A percentile compares a stretch with the other conserved stretches of the same genome.
These are phyloP conservation scores for Fragilaria radians DNA, from an alignment of 108 stramenopile genomes.

Conservation along the genomic window DNA sequence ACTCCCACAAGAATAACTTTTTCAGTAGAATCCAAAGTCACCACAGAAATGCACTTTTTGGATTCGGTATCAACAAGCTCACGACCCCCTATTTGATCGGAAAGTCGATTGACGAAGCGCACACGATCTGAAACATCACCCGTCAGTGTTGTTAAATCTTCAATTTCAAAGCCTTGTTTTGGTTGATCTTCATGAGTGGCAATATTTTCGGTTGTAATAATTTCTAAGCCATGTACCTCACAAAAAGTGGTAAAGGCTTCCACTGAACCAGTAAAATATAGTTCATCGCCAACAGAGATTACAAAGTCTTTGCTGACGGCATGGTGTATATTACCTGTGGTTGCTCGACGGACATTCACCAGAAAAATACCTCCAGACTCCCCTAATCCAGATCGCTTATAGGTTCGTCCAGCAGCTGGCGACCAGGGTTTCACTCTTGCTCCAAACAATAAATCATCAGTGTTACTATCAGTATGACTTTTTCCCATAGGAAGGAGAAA, in stretches of 20 bases:
- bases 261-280: constrained; percentile 83
- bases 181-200: background rate
- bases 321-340: constrained; percentile 74
- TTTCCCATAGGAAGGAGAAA: constrained; percentile 57
- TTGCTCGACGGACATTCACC: constrained; percentile 72
- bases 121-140: background rate
- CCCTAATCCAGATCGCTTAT: constrained; percentile 67
- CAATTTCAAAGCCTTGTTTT: background rate
- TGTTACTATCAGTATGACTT: constrained; percentile 20
- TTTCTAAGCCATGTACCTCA: constrained; percentile 73
- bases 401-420: constrained; percentile 64
- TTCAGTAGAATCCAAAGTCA: background rate
- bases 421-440: constrained; percentile 72
- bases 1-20: constrained; percentile 37
- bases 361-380: constrained; percentile 79
- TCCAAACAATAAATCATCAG: constrained; percentile 60
- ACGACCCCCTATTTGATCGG: background rate
- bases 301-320: constrained; percentile 88
- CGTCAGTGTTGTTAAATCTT: background rate
- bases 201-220: constrained; percentile 68
- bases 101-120: background rate
- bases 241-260: constrained; percentile 81
- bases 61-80: background rate
- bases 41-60: background rate
- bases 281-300: constrained; percentile 70